These are phyloP conservation scores for Neurospora terricola DNA, from an alignment of 495 filamentous ascomycete species.

Conservation along the genomic window DNA sequence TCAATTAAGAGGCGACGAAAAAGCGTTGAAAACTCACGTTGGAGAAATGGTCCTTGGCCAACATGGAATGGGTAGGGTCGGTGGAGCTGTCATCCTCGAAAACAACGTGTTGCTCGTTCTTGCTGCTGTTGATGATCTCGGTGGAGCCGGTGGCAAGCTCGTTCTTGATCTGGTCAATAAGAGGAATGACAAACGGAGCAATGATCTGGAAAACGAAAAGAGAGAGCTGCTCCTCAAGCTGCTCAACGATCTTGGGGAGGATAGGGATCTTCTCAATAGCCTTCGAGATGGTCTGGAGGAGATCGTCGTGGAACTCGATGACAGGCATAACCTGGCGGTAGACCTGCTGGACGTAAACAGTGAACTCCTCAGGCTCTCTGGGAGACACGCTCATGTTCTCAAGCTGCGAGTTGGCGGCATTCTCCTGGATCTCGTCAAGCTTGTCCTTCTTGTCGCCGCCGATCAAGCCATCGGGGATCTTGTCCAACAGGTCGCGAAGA, in stretches of 20 bases:
- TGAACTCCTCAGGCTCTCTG: constrained; percentile 66
- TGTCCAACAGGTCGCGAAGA: constrained; percentile 63
- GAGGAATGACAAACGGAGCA: constrained; percentile 74
- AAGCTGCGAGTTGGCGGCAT: constrained; percentile 59
- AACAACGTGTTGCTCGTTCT: constrained; percentile 71
- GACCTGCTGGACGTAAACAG: constrained; percentile 52
- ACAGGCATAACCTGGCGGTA: constrained; percentile 72
- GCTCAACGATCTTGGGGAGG: constrained; percentile 66
- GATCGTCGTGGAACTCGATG: constrained; percentile 78
- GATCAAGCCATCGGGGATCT: constrained; percentile 68
- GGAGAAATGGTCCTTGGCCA: constrained; percentile 88
- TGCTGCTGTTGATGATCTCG: constrained; percentile 73
- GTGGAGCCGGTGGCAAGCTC: constrained; percentile 76
- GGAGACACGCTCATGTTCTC: constrained; percentile 55
- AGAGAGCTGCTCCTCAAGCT: constrained; percentile 68
- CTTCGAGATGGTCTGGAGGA: constrained; percentile 67
- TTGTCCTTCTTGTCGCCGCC: constrained; percentile 59
- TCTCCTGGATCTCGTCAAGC: constrained; percentile 53
- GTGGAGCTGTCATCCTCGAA: constrained; percentile 66
- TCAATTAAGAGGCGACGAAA: background rate
- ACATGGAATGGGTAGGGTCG: constrained; percentile 91
- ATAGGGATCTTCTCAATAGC: constrained; percentile 74
- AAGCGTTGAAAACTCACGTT: constrained; percentile 36
- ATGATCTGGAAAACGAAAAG: constrained; percentile 79
- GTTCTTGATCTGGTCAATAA: constrained; percentile 74